Evolutionary conservation across 2,329 filamentous ascomycete species (phyloP), one percentile per base, ranked within the genome.

Genomic region (Aspergillus chevalieri): DNA sequence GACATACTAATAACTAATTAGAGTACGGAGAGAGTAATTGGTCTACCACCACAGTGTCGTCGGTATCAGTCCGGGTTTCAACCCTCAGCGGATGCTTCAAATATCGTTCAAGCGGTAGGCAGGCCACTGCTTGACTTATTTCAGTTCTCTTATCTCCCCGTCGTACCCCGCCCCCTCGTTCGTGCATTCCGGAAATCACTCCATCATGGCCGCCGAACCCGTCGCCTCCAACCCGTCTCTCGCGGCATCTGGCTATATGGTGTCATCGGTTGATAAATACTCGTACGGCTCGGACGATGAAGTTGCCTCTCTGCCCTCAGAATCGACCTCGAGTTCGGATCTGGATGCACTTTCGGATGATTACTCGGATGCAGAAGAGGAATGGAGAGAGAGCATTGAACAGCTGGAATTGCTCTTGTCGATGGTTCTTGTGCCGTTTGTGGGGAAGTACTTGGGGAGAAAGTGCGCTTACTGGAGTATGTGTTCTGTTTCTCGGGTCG

Each of bases 401-500:
- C 93, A 98, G 73, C 74, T 98, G 52, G 90, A 98, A 74, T 78
- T 97, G 57, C 78, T 98, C 58, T 72, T 97, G 66, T 95, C 88
- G 17, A 95, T 98, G 89, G 87, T 97, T 44, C 71, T 97, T 59
- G 86, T 98, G 46, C 93, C 93, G 2, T 96, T 95, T 69, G 76
- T 89, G 59, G 93, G 93, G 51, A 98, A 97, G 73, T 97, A 90
- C 73, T 83, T 96, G 69, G 93, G 93, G 43, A 81, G 93, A 68
- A 94, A 89, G 71, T 94, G 91, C 75, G 92, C 92, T 52, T 96
- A 95, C 67, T 96, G 90, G 89, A 89, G 92, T 96, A 78, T 36
- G 69, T 64, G 8, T 33, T 21, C 43, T 28, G n/a, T 17, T 17
- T 36, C 26, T 30, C 8, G 7, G 41, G 3, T 26, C 15, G 12